phyloP scores from a whole-genome alignment of 78 protist genomes.

The Dictyostelium brefeldianum region DNA sequence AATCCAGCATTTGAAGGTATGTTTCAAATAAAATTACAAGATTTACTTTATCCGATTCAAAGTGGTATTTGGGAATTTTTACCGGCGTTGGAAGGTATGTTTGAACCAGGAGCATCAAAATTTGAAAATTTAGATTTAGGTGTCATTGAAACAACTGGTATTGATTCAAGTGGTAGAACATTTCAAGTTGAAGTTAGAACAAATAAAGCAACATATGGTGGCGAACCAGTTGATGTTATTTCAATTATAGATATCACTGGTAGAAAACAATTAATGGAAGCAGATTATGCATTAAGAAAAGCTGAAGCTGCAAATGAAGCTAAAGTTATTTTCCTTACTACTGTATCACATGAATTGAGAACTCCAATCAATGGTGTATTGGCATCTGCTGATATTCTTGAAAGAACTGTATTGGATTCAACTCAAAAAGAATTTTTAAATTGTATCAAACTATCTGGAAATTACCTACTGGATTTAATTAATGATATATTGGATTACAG shows the following conservation, averaged over 20 bases:
- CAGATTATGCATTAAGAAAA: slow-evolving; percentile 58
- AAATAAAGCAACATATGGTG: slow-evolving; percentile 72
- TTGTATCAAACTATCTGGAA: slow-evolving; percentile 27
- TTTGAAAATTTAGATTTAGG: slow-evolving; percentile 12
- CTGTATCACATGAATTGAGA: slow-evolving; percentile 65
- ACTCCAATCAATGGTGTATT: slow-evolving; percentile 72
- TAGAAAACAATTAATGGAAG: slow-evolving; percentile 72
- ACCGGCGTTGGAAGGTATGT: slow-evolving; percentile 55
- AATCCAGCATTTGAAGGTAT: slow-evolving; percentile 71
- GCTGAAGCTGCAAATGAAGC: slow-evolving; percentile 80
- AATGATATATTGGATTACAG: slow-evolving; percentile 70
- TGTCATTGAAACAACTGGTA: slow-evolving; percentile 43
- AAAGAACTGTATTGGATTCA: slow-evolving; percentile 29
- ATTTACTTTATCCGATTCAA: slow-evolving; percentile 47
- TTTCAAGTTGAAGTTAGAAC: slow-evolving; percentile 71
- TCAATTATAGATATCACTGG: slow-evolving; percentile 70
- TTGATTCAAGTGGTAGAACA: slow-evolving; percentile 62
- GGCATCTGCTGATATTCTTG: slow-evolving; percentile 42
- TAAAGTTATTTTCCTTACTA: slow-evolving; percentile 57
- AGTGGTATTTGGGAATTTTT: slow-evolving; percentile 78
- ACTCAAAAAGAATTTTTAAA: slow-evolving; percentile 41
- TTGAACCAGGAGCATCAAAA: slow-evolving; percentile 9
- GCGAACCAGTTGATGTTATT: slow-evolving; percentile 58
- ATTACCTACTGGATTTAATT: slow-evolving; percentile 18
- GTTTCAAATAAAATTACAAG: slow-evolving; percentile 54